These are phyloP conservation scores for Metarhizium humberi DNA, from an alignment of 2,329 filamentous ascomycete genomes.

Conservation along the genomic window DNA sequence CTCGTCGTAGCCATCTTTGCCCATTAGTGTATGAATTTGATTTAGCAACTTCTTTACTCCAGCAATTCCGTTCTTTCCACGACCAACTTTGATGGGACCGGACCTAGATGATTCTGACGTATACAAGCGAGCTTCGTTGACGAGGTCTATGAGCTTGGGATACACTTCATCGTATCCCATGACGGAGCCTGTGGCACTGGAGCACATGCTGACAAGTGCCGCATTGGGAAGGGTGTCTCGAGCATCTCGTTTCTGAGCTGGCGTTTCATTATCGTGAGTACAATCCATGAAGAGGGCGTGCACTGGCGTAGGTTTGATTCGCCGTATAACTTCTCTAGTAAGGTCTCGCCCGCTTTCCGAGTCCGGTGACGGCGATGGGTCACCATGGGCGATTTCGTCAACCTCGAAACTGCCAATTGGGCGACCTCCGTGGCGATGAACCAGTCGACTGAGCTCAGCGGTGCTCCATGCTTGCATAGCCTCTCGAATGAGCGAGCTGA, in stretches of 20 bases:
- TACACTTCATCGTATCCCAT: conserved; percentile 99
- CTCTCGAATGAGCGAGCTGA: conserved; percentile 88
- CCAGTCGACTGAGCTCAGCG: conserved; percentile 80
- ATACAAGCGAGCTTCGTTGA: conserved; percentile 80
- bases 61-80: conserved; percentile 76
- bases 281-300: conserved; percentile 98
- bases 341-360: conserved; percentile 21
- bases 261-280: conserved; percentile 96
- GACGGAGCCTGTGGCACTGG: conserved; percentile 87
- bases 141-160: conserved; percentile 83
- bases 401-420: conserved; percentile 96
- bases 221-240: conserved; percentile 91
- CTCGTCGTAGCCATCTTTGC: conserved; percentile 86
- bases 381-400: conserved; percentile 67
- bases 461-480: conserved; percentile 99
- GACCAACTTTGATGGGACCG: conserved; percentile 51
- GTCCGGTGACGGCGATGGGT: conserved; percentile 26
- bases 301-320: conserved; percentile 78
- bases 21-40: conserved; percentile 91
- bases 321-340: conserved; percentile 59
- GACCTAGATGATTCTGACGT: conserved; percentile 61
- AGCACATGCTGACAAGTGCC: conserved; percentile 91
- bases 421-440: conserved; percentile 85
- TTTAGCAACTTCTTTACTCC: conserved; percentile 89
- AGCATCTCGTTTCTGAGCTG: conserved; percentile 89